These are phyloP conservation scores for Niebla homalea DNA, from an alignment of 495 filamentous ascomycete genomes.

Conservation along the genomic window DNA sequence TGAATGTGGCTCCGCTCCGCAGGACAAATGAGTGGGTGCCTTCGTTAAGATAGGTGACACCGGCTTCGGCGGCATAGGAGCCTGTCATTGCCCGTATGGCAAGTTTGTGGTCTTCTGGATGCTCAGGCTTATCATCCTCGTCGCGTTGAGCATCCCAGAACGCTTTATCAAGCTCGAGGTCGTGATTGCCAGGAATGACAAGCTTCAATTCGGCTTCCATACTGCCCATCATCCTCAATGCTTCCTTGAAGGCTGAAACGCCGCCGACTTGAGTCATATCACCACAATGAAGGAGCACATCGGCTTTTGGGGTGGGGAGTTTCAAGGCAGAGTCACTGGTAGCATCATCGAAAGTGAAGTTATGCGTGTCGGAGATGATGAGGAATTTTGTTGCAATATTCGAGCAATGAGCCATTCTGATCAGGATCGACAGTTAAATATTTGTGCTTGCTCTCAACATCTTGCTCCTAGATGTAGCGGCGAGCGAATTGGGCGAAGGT, in stretches of 20 bases:
- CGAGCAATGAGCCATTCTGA: too few species aligned
- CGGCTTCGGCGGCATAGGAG: slow-evolving; percentile 31
- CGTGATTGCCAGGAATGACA: slow-evolving; percentile 73
- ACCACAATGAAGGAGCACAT: slow-evolving; percentile 62
- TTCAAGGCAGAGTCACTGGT: slow-evolving; percentile 13
- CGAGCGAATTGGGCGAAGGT: too few species aligned
- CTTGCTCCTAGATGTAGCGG: too few species aligned
- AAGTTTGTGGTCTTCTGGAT: slow-evolving; percentile 14
- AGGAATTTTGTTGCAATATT: too few species aligned
- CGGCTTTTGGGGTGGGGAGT: slow-evolving; percentile 31
- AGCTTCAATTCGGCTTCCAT: slow-evolving; percentile 58
- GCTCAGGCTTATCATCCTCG: background rate
- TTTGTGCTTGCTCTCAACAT: too few species aligned
- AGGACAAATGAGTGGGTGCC: slow-evolving; percentile 43
- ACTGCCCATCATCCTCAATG: slow-evolving; percentile 38
- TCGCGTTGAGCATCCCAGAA: slow-evolving; percentile 19
- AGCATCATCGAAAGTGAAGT: slow-evolving; percentile 9
- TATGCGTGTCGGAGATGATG: slow-evolving; percentile 38
- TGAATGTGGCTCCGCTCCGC: slow-evolving; percentile 43
- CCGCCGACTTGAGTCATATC: slow-evolving; percentile 56
- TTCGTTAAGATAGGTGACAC: slow-evolving; percentile 56
- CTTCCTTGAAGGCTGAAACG: slow-evolving; percentile 28
- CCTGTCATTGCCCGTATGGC: slow-evolving; percentile 27
- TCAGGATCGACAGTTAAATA: too few species aligned
- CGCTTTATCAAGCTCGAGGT: slow-evolving; percentile 52